Evolutionary conservation across 164 flowering plant genomes (phyloP).

Genomic region (Liquidambar formosana): DNA sequence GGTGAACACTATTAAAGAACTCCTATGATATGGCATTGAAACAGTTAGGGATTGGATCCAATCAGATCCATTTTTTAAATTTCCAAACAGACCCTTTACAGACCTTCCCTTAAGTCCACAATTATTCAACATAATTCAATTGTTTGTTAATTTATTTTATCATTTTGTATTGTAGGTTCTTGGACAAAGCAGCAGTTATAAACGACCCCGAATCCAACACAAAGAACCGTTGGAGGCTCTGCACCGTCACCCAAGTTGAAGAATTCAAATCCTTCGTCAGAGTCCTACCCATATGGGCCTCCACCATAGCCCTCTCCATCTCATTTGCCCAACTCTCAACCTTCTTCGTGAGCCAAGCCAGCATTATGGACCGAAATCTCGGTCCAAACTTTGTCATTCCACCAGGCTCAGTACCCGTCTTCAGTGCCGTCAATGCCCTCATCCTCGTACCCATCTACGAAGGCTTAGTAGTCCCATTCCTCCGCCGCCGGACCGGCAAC

Average conservation of each 20-base stretch:
- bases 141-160: too few relatives aligned
- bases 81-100: too few relatives aligned
- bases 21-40: too few relatives aligned
- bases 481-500: constrained; percentile 49
- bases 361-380: constrained; percentile 52
- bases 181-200: constrained; percentile 57
- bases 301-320: constrained; percentile 68
- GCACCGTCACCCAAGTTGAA: constrained; percentile 79
- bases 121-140: too few relatives aligned
- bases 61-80: too few relatives aligned
- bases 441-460: constrained; percentile 69
- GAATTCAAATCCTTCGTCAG: constrained; percentile 58
- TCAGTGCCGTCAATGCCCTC: constrained; percentile 53
- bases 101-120: too few relatives aligned
- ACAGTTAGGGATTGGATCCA: too few relatives aligned
- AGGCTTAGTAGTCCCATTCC: constrained; percentile 40
- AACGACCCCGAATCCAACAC: constrained; percentile 30
- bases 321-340: constrained; percentile 64
- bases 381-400: constrained; percentile 56
- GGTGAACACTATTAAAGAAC: too few relatives aligned
- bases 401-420: constrained; percentile 54
- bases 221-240: constrained; percentile 56
- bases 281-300: constrained; percentile 64
- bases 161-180: constrained; percentile 37
- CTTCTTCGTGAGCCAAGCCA: constrained; percentile 69